Evolutionary conservation across 192 early-diverging fungal genomes (phyloP).

Genomic region (Phlyctochytrium bullatum): DNA sequence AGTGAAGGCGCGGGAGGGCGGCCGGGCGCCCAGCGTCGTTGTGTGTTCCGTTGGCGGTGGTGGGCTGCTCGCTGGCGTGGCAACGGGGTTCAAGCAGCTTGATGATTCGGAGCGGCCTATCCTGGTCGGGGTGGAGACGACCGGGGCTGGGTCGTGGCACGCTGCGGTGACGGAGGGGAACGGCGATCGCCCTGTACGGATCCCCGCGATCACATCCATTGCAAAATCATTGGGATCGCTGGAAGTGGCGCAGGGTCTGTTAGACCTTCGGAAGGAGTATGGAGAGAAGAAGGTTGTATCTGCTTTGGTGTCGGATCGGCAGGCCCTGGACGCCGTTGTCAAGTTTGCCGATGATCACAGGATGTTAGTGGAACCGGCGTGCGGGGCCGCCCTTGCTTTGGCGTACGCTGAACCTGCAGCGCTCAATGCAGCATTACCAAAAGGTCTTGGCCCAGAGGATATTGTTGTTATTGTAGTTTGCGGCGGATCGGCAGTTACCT

Average conservation of each 20-base stretch:
- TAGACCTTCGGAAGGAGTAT: constrained; percentile 16
- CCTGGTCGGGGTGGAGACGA: constrained; percentile 35
- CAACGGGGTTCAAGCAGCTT: constrained; percentile 21
- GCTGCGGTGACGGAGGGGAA: constrained; percentile 4
- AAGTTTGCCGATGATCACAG: constrained; percentile 29
- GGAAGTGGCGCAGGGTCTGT: constrained; percentile 14
- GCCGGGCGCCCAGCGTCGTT: constrained; percentile 30
- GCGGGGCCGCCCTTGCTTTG: constrained; percentile 27
- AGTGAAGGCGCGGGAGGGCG: constrained; percentile 7
- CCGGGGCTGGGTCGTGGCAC: constrained; percentile 24
- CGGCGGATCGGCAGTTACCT: constrained; percentile 29
- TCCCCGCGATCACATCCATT: constrained; percentile 26
- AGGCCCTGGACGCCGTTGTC: constrained; percentile 25
- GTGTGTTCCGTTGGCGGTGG: constrained; percentile 41
- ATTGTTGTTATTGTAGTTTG: constrained; percentile 33
- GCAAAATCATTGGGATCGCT: constrained; percentile 39
- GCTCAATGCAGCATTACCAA: not conserved
- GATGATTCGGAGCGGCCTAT: constrained; percentile 10
- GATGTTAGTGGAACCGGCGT: constrained; percentile 38
- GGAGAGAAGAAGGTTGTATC: constrained; percentile 15
- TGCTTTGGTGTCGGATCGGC: constrained; percentile 25
- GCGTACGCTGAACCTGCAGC: not conserved
- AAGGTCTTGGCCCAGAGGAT: constrained; percentile 15
- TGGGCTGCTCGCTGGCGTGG: constrained; percentile 33
- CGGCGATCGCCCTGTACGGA: constrained; percentile 2